A percentile compares a stretch with the other conserved stretches of the same genome.
These are phyloP conservation scores for Xylariales sp. DNA, from an alignment of 2,329 filamentous ascomycete genomes.

Conservation along the genomic window DNA sequence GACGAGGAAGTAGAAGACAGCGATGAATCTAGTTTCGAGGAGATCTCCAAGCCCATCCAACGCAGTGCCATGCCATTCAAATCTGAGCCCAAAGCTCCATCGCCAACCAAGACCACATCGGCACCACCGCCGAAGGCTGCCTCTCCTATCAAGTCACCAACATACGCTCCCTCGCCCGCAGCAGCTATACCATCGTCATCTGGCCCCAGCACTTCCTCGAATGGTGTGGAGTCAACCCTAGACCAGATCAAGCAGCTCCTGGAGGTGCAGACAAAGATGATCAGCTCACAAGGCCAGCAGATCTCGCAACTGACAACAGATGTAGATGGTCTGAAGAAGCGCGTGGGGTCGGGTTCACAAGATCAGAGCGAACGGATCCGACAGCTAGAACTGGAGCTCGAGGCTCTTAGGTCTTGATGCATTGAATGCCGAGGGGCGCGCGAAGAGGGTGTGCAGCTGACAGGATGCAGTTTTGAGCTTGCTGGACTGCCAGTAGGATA, in stretches of 20 bases:
- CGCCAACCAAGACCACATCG: constrained; percentile 29
- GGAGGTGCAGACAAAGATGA: constrained; percentile 71
- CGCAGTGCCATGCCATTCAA: constrained; percentile 38
- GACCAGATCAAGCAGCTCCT: constrained; percentile 74
- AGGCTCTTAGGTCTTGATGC: constrained; percentile 53
- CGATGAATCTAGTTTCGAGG: constrained; percentile 80
- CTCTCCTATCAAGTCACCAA: constrained; percentile 38
- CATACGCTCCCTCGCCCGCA: constrained; percentile 25
- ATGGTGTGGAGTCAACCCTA: constrained; percentile 60
- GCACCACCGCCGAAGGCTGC: constrained; percentile 38
- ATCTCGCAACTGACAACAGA: constrained; percentile 66
- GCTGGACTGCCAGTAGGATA: too few relatives aligned
- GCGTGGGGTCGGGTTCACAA: constrained; percentile 54
- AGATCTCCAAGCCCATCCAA: constrained; percentile 70
- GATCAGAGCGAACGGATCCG: constrained; percentile 65
- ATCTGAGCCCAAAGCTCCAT: constrained; percentile 20
- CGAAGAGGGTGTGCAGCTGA: too few relatives aligned
- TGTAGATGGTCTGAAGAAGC: constrained; percentile 77
- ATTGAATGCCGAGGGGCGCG: too few relatives aligned
- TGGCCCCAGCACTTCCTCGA: constrained; percentile 26
- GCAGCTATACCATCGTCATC: constrained; percentile 26
- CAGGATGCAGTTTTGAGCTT: too few relatives aligned
- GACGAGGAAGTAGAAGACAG: constrained; percentile 57
- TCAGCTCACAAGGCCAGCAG: constrained; percentile 71
- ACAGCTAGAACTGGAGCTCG: constrained; percentile 63